These are phyloP conservation scores for Blastocystis sp. DNA, from an alignment of 352 stramenopile genomes.

Conservation along the genomic window DNA sequence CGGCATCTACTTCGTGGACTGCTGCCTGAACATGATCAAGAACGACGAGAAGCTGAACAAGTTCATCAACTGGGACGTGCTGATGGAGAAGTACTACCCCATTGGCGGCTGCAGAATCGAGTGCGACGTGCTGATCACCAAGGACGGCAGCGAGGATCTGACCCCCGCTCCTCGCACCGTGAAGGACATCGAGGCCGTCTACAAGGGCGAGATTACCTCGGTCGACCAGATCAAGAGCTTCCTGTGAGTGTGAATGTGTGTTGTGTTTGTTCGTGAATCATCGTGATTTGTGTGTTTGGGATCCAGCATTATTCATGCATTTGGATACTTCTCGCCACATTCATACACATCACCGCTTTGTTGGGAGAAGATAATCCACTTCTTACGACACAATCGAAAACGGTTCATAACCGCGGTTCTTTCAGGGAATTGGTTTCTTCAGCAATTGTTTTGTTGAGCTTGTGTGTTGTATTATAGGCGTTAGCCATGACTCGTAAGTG, in stretches of 20 bases:
- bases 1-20: constrained; percentile 98
- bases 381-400: no score
- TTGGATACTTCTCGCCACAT: neutral
- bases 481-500: no score
- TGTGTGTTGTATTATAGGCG: no score
- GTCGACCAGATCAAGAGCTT: constrained; percentile 70
- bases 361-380: no score
- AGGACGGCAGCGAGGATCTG: constrained; percentile 90
- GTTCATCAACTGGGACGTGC: constrained; percentile 82
- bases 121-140: constrained; percentile 92
- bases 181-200: constrained; percentile 89
- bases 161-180: constrained; percentile 88
- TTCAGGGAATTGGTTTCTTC: no score
- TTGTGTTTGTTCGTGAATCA: no score
- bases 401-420: no score
- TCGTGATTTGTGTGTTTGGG: constrained; percentile 2
- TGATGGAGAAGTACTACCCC: constrained; percentile 74
- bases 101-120: constrained; percentile 93
- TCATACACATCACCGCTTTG: no score
- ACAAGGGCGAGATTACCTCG: constrained; percentile 75
- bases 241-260: neutral
- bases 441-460: no score
- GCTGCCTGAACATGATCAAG: constrained; percentile 87
- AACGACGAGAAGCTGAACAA: constrained; percentile 78
- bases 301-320: neutral